Base-by-base conservation (phyloP, 768 basidiomycete species). In the Xanthoconium purpureum region DNA sequence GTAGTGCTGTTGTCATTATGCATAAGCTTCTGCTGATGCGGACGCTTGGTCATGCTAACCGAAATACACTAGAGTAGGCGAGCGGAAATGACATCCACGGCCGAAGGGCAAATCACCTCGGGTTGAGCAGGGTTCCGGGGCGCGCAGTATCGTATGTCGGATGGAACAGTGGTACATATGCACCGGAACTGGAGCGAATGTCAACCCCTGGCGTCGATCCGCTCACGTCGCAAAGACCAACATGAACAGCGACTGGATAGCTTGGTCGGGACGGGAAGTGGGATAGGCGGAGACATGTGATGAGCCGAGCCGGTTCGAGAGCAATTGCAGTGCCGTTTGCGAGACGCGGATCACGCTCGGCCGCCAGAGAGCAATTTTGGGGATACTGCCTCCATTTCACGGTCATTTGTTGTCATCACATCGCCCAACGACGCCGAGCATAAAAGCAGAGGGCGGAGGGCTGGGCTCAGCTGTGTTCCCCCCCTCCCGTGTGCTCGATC, bases 291-390 rank as follows among this genome's bases (percentile, higher is more conserved):
- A 45, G 46, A 28, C 52, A 38, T 24, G 60, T 39, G 54, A 50
- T 54, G 52, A 64, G 50, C 49, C 46, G 63, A 69, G 28, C 65
- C n/a, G 38, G 70, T 58, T 69, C 55, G 46, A 38, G 35, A 36
- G 38, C n/a, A n/a, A 7, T 5, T 50, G 33, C 57, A 54, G 42
- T 33, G 60, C 39, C 29, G 39, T 35, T 17, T 35, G 50, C 3
- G 44, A 14, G 44, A 46, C 24, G 33, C 45, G 45, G 45, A 33
- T 46, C 45, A 32, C n/a, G 30, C n/a, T 11, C 45, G 45, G 45
- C 45, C 28, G 45, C 24, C 4, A 24, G 24, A 29, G 8, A 15
- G 45, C 17, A 10, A n/a, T 3, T 47, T 47, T 36, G 55, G 67
- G 43, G 52, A 42, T 37, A 58, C 50, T 37, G 50, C 59, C 58